Base-by-base conservation (phyloP, 1,139 yeast genomes). In the Lodderomyces margitis region DNA sequence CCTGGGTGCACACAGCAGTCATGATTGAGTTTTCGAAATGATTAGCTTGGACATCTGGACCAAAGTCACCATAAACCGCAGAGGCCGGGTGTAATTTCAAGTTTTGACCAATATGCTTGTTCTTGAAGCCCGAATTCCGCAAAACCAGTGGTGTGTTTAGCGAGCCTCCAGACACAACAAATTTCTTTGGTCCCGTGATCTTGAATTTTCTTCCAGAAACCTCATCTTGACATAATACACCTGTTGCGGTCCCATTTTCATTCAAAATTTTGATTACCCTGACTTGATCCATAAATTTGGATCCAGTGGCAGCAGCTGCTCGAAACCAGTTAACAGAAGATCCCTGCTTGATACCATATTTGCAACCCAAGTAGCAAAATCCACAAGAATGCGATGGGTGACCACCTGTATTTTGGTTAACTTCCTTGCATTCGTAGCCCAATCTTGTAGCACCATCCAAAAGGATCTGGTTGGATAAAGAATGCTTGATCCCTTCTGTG, bases 11-110 rank as follows among this genome's bases (percentile, higher is more conserved):
- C 1, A 78, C 80, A 0, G 79, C 53, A 0, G 83, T 76, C 72
- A 79, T 64, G 40, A 79, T 77, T 1, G 82, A 62, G 37, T 70
- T 62, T 19, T 67, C 55, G 46, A 57, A 61, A 9, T 80, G 70
- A 33, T 69, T 59, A 1, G 68, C 58, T n/a, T 58, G 57, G 10
- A 58, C 59, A 0, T 63, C 68, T 15, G 49, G 49, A 8, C 70
- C 71, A 52, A 68, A 75, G 44, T 70, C 73, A 0, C 80, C 83
- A 43, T 60, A 55, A 2, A 74, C 51, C 4, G 59, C 55, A 0
- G 73, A 62, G 2, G 65, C 73, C 1, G 85, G 84, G 52, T 80
- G 84, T 34, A 79, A 62, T 50, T 74, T 75, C 50, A 80, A 68
- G 45, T 78, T 76, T 15, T 57, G 50, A 34, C 85, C 84, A 54